phyloP scores from a whole-genome alignment of 1,284 basidiomycete genomes.

The Ustilago cynodontis region DNA sequence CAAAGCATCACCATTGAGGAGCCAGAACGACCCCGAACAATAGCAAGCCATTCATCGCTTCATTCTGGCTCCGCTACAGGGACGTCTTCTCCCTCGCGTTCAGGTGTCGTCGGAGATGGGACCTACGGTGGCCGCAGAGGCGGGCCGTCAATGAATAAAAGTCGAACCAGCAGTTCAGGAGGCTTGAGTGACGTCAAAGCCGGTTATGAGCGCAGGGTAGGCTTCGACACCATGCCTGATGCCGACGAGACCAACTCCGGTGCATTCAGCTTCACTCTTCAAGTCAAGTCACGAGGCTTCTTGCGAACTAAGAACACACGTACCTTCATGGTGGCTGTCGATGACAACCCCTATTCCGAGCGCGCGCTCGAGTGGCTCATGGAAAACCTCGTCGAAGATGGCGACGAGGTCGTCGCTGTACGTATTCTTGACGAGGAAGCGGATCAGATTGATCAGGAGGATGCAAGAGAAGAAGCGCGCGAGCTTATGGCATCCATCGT shows the following conservation, averaged over 20 bases:
- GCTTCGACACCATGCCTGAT: conserved; percentile 70
- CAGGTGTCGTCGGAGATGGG: conserved; percentile 47
- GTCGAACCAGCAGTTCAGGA: conserved; percentile 47
- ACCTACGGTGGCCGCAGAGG: conserved; percentile 51
- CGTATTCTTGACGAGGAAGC: conserved; percentile 89
- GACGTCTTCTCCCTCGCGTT: conserved; percentile 31
- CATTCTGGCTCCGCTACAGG: conserved; percentile 12
- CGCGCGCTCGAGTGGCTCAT: conserved; percentile 73
- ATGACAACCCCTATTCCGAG: conserved; percentile 75
- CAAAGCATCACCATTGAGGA: conserved; percentile 52
- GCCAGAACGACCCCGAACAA: conserved; percentile 31
- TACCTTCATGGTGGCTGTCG: conserved; percentile 90
- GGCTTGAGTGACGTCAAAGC: conserved; percentile 54
- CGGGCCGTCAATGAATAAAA: conserved; percentile 44
- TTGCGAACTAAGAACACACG: conserved; percentile 82
- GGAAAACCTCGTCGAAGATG: conserved; percentile 87
- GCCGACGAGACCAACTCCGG: conserved; percentile 64
- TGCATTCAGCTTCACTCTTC: conserved; percentile 71
- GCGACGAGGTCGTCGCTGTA: conserved; percentile 92
- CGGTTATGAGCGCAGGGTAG: conserved; percentile 65
- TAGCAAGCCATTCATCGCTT: conserved; percentile 31
- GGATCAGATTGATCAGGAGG: conserved; percentile 75
- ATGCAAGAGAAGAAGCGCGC: conserved; percentile 87
- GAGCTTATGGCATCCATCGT: conserved; percentile 85
- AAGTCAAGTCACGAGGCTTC: conserved; percentile 87